Base-by-base conservation (phyloP, 176 grass and related monocot genomes). In the maize (Zea mays) region DNA sequence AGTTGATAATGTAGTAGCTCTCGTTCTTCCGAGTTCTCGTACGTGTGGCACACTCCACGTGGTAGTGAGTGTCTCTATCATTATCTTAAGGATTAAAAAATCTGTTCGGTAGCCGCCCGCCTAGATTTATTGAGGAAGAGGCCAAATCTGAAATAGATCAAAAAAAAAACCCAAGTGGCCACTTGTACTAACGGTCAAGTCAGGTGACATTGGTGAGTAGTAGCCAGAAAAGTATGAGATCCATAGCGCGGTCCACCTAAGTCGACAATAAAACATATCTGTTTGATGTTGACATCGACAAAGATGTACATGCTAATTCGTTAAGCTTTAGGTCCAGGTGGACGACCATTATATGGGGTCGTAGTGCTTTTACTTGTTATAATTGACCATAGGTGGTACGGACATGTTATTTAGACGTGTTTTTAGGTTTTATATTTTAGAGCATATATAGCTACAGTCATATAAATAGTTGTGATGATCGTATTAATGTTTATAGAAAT, bases 211-310 rank as follows among this genome's bases (percentile, higher is more conserved):
- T 66, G 3, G 6, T 65, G 0, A 2, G 17, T 44, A 27, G 27
- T 27, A 27, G 27, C 27, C 0, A 50, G 1, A 44, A 83, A 68
- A 68, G 11, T 10, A 42, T 27, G 1, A 63, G 17, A 0, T 47
- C 3, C 0, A 0, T 0, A 0, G 0, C 55, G 16, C 0, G 10
- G 60, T 73, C 80, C 51, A 79, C 1, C 0, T 8, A 15, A 39
- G 0, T 60, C 7, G 12, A 47, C 0, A 1, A 14, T 4, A 0
- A 27, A 33, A 78, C 48, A 41, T 67, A 4, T 0, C 11, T 70
- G 15, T 34, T 0, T 8, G 0, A 0, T 0, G 7, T 21, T 37
- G 6, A 0, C 5, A 1, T 0, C 0, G 0, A 11, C 0, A 20
- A 77, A 71, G 77, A 4, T 77, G 6, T 0, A 33, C 0, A 35